Base-by-base conservation (phyloP, 257 asterid genomes). In the Solanum chiquidenum region DNA sequence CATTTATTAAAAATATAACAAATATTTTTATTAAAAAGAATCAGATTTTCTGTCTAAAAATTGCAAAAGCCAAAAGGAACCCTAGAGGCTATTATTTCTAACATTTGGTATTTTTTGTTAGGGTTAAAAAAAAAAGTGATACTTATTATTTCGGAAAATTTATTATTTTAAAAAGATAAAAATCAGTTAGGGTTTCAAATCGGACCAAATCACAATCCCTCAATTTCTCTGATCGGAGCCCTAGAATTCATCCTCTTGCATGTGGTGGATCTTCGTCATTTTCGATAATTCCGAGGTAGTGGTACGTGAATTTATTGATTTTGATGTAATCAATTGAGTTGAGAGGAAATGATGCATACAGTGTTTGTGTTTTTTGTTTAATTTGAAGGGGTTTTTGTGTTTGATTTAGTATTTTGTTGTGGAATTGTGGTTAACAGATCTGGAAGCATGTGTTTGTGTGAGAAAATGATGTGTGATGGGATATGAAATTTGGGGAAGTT, bases 211-310 rank as follows among this genome's bases (percentile, higher is more conserved):
- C 86, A 49, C 40, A 77, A 52, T 46, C 27, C 86, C 69, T 49
- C 69, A 82, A 82, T 82, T 82, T 82, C 86, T 49, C 86, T 49
- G 86, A 82, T 82, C 86, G 71, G 86, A 82, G 86, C 86, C 86
- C 86, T 82, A 82, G 85, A 80, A 46, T 80, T 80, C 68, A 46
- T 29, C 38, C 38, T 80, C 13, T 80, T 80, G 85, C 85, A 80
- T 80, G 85, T 80, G 85, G 25, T 49, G 85, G 62, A 80, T 44
- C 64, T 80, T 80, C 66, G 14, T 37, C 68, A 49, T 49, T 82
- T 31, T 49, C 86, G 44, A 82, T 82, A 18, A 82, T 82, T 82
- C 44, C 46, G 44, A 82, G 86, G 21, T 9, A 49, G 49, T 21
- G 68, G 69, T 82, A 52, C 31, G 69, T 82, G 85, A 5, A 44